Conservation (phyloP, 768 basidiomycete species). For the Lactarius akahatsu region DNA sequence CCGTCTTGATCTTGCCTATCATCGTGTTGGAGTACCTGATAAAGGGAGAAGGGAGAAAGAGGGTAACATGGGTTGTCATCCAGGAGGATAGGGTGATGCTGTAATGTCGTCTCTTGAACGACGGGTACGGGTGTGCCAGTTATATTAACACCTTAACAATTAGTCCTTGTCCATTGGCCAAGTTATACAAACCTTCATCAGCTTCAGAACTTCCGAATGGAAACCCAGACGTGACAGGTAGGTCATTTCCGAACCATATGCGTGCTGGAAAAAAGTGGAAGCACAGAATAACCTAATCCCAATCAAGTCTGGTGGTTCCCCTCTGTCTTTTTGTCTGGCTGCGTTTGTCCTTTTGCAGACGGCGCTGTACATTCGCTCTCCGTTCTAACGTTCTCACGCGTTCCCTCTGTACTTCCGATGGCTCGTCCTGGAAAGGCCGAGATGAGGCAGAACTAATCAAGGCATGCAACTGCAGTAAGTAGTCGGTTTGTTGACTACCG, state of each 20-base stretch:
- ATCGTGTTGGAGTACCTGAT: not conserved
- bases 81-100: not conserved
- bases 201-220: not conserved
- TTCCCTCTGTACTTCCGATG: conserved; percentile 55
- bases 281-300: conserved; percentile 15
- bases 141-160: not conserved
- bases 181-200: not conserved
- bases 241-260: conserved; percentile 9
- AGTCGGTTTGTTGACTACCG: conserved; percentile 10
- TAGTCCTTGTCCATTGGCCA: not conserved
- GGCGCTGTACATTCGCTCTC: conserved; percentile 48
- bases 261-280: not conserved
- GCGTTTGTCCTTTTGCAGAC: conserved; percentile 51
- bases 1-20: not conserved
- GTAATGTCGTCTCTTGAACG: not conserved
- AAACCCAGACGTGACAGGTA: not conserved
- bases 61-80: not conserved
- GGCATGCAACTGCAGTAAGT: conserved; percentile 48
- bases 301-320: conserved; percentile 31
- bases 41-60: not conserved
- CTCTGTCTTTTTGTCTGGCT: conserved; percentile 49
- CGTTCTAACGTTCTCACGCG: conserved; percentile 49
- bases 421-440: conserved; percentile 48
- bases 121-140: not conserved
- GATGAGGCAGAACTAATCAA: conserved; percentile 51